Conservation (phyloP, 345 rosid species). For the Brassica carinata region DNA sequence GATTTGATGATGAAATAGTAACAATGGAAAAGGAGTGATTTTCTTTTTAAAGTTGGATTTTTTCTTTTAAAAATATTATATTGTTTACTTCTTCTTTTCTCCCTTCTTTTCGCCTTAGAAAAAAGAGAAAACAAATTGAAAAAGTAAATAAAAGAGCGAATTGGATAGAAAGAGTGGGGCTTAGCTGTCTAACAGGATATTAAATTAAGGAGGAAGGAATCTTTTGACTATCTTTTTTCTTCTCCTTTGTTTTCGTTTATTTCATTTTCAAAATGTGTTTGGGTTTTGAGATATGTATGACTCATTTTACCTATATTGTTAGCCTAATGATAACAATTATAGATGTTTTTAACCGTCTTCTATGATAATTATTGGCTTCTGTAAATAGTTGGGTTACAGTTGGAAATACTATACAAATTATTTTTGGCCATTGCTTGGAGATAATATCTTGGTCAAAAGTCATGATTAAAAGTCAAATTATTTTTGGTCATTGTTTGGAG, state of each 20-base stretch:
- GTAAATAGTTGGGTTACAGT: background rate
- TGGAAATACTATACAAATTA: background rate
- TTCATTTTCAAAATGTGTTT: conserved; percentile 17
- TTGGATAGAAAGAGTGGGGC: conserved; percentile 29
- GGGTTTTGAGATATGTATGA: conserved; percentile 2
- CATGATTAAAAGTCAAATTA: too few species aligned
- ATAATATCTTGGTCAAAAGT: background rate
- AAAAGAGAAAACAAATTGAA: conserved; percentile 16
- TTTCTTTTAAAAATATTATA: background rate
- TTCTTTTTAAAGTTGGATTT: background rate
- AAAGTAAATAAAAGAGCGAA: conserved; percentile 17
- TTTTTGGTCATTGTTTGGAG: background rate
- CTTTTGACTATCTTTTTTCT: conserved; percentile 30
- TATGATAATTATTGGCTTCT: background rate
- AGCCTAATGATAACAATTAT: conserved; percentile 1
- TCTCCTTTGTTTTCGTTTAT: conserved; percentile 3
- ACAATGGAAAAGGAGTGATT: background rate
- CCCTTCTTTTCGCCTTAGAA: conserved; percentile 12
- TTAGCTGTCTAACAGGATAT: conserved; percentile 36
- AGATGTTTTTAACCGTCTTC: background rate
- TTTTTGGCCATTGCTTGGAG: background rate
- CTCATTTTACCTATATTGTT: conserved; percentile 10
- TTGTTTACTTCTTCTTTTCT: background rate
- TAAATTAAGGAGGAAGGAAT: conserved; percentile 35
- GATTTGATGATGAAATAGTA: background rate